Evolutionary conservation across 306 rosid genomes (phyloP).

Genomic region (Phaseolus lunatus): DNA sequence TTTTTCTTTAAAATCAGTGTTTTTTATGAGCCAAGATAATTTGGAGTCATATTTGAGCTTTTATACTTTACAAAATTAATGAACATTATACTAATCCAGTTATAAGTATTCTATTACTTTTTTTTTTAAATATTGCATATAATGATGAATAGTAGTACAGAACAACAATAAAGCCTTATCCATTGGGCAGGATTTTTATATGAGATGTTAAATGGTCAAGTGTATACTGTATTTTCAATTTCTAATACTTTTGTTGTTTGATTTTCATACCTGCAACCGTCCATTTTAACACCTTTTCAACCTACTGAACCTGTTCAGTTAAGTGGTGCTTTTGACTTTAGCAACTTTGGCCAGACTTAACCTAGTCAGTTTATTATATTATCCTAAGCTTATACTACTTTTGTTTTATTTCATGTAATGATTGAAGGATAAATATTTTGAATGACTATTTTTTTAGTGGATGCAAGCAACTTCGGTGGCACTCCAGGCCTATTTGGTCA

Average conservation of each 20-base stretch:
- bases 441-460: slow-evolving; percentile 56
- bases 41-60: slow-evolving; percentile 12
- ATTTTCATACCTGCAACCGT: slow-evolving; percentile 50
- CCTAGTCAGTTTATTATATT: slow-evolving; percentile 61
- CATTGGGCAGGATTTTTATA: neutral
- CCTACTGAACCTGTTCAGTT: slow-evolving; percentile 61
- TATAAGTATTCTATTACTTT: neutral
- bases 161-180: neutral
- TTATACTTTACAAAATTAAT: slow-evolving; percentile 10
- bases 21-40: slow-evolving; percentile 12
- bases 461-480: slow-evolving; percentile 56
- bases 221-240: slow-evolving; percentile 30
- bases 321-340: slow-evolving; percentile 54
- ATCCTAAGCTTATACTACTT: neutral
- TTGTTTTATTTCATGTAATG: slow-evolving; percentile 24
- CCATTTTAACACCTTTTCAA: slow-evolving; percentile 68
- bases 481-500: slow-evolving; percentile 67
- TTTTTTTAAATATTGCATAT: slow-evolving; percentile 4
- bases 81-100: slow-evolving; percentile 16
- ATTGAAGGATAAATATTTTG: slow-evolving; percentile 23
- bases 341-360: slow-evolving; percentile 68
- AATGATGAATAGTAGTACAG: neutral
- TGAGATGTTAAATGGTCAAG: slow-evolving; percentile 6
- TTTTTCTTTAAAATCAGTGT: neutral
- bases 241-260: slow-evolving; percentile 4